Evolutionary conservation across 495 filamentous ascomycete species (phyloP).

Genomic region (Penicillium turbatum): DNA sequence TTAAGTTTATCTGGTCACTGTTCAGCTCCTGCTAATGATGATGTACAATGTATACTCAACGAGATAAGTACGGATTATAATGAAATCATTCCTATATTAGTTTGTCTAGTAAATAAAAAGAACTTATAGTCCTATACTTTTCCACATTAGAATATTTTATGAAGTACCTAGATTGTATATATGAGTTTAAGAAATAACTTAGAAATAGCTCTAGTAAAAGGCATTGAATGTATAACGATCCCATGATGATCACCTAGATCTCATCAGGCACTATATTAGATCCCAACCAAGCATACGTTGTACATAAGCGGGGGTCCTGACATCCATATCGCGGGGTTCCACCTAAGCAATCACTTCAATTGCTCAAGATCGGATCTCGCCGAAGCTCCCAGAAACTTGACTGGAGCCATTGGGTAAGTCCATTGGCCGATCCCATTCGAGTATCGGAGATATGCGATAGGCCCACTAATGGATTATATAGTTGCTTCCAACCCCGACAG

Average conservation of each 20-base stretch:
- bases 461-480: background rate
- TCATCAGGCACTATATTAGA: no score
- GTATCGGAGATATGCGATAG: conserved; percentile 19
- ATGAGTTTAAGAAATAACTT: no score
- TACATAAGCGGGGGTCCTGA: background rate
- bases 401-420: background rate
- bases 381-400: conserved; percentile 1
- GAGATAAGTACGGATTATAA: no score
- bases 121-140: background rate
- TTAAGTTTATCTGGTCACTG: background rate
- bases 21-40: background rate
- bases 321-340: background rate
- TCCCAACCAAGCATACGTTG: no score
- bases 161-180: background rate
- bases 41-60: no score
- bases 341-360: background rate
- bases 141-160: no score
- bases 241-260: no score
- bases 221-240: no score
- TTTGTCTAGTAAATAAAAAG: background rate
- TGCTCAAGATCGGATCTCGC: conserved; percentile 27
- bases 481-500: background rate
- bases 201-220: no score
- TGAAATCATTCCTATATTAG: background rate
- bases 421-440: background rate